Percentiles rank a stretch among this genome's conserved stretches.
These are phyloP conservation scores for Dendrobium officinale DNA, from an alignment of 106 monocot genomes.

Conservation along the genomic window DNA sequence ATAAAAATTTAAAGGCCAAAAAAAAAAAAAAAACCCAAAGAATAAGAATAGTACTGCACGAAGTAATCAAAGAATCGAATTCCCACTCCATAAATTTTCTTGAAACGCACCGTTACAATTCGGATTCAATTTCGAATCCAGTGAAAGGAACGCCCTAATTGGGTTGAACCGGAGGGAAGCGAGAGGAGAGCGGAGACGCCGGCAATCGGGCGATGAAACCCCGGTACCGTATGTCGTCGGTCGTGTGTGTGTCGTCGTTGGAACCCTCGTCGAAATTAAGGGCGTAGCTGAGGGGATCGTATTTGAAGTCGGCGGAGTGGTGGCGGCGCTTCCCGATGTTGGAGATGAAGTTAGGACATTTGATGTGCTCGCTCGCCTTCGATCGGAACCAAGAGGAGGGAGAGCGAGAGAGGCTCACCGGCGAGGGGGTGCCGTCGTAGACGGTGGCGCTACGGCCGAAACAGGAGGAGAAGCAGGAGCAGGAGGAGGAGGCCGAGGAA, in stretches of 20 bases:
- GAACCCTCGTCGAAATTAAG: conserved; percentile 43
- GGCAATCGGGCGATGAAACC: background rate
- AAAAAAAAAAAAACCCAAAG: no score
- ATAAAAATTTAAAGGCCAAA: no score
- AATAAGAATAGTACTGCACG: no score
- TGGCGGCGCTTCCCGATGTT: conserved; percentile 19
- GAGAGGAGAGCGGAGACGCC: background rate
- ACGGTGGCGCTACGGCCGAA: background rate
- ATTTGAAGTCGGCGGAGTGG: conserved; percentile 31
- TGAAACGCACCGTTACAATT: no score
- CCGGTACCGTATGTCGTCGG: background rate
- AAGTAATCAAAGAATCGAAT: no score
- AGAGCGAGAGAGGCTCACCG: conserved; percentile 5
- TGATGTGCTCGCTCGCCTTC: conserved; percentile 15
- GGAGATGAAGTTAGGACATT: background rate
- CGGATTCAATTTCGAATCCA: no score
- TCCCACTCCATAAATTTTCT: no score
- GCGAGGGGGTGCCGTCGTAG: background rate
- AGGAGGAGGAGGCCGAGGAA: background rate
- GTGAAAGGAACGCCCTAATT: no score
- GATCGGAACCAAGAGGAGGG: conserved; percentile 19
- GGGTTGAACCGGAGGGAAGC: no score
- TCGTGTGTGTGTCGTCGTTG: background rate
- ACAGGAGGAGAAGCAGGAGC: conserved; percentile 4
- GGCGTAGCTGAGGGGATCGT: conserved; percentile 39